Base-by-base conservation (phyloP, 768 basidiomycete species). In the Termitomyces titanicus region DNA sequence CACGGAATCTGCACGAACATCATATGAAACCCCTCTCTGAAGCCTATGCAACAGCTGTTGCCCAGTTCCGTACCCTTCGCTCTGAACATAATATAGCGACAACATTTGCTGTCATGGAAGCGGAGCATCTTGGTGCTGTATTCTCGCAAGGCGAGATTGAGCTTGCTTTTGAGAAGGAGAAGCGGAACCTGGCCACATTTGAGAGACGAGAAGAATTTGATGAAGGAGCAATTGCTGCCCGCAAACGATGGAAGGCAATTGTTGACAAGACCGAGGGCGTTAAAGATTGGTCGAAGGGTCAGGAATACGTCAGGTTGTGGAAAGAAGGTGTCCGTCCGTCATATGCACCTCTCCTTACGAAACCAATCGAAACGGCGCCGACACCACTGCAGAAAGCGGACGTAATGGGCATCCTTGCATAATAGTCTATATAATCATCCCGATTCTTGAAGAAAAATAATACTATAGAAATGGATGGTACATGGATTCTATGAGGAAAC, bases 51-150 rank as follows among this genome's bases (percentile, higher is more conserved):
- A 72, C 76, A 11, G 88, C 92, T 27, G 79, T 94, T 10, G 79
- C 84, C 5, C 92, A 98, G 70, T 99, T 94, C 73, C 89, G 92
- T 44, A 77, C 92, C 15, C 79, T 99, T 38, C 86, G 94, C 37
- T 86, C 93, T 34, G 88, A 92, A 69, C 86, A 89, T 63, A 83
- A 93, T 63, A 79, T 93, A 47, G 80, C 91, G 2, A 85, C 83
- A 37, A 75, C 79, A 3, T 83, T 92, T 50, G 95, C 96, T 18
- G 81, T 79, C 17, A 74, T 85, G 63, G 94, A 98, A 71, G 94
- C 94, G 13, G 78, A 88, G 61, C 70, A 81, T 8, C 79, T 88
- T 64, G 94, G 94, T 38, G 84, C 83, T 15, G 66, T 72, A 34
- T 91, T 90, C 64, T 74, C 68, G 3, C 75, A 76, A 11, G 80